Conservation (phyloP, 768 basidiomycete species). For the Leccinum olivaceopallidum region DNA sequence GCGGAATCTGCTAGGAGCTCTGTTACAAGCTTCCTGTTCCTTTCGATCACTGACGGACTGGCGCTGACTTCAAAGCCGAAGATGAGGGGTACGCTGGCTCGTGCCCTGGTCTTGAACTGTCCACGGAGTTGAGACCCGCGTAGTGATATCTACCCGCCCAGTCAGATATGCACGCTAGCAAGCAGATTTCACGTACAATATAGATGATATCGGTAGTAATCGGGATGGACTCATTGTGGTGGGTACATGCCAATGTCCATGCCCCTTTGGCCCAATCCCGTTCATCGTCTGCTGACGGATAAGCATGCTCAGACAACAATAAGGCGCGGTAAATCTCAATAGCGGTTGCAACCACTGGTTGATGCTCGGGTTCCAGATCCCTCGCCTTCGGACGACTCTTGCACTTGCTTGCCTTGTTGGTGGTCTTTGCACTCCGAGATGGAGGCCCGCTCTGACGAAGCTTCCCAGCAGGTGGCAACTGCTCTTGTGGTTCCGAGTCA, state of each 20-base stretch:
- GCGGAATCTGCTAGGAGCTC: neutral
- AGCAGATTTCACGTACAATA: neutral
- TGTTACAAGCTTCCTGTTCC: neutral
- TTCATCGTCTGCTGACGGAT: neutral
- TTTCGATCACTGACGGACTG: neutral
- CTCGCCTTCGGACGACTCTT: neutral
- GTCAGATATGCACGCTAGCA: neutral
- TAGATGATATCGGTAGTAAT: neutral
- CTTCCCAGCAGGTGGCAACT: neutral
- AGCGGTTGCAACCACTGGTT: neutral
- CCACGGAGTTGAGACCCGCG: neutral
- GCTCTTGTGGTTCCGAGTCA: neutral
- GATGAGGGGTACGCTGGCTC: neutral
- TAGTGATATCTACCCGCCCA: neutral
- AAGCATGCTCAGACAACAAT: neutral
- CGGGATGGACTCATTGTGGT: neutral
- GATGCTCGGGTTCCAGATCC: neutral
- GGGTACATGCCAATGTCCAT: neutral
- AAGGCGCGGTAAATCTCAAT: neutral
- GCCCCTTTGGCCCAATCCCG: neutral
- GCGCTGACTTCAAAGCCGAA: neutral
- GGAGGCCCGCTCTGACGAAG: neutral
- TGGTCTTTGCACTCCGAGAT: neutral
- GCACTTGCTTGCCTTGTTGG: neutral
- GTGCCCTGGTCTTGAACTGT: neutral